Base-by-base conservation (phyloP, 768 basidiomycete species). In the Strobilomyces echinocephalus region DNA sequence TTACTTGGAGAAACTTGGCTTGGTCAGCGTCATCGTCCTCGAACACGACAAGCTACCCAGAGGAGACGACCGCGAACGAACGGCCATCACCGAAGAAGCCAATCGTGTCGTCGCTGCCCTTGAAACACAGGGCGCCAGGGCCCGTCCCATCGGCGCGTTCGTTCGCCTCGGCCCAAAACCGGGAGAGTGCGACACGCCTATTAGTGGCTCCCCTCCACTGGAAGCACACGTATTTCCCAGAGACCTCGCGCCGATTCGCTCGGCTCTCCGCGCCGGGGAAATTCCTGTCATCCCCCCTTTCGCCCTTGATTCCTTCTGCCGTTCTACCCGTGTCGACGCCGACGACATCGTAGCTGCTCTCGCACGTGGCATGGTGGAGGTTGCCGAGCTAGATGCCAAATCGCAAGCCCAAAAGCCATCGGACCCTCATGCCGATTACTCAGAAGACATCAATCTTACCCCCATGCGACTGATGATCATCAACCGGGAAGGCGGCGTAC, bases 401-500 rank as follows among this genome's bases (percentile, higher is more conserved):
- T 70, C 73, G 11, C 59, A 66, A 28, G 68, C 61, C 35, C 54
- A 68, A 48, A 63, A 60, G 11, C 64, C 63, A 26, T 55, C 53
- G 30, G 66, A 71, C n/a, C 60, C 73, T 15, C 67, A 73, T 40
- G 64, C 64, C 12, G 73, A 76, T 33, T 67, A 69, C 52, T 76
- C 77, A 0, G 75, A 77, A 30, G 81, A 85, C 31, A 70, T 85
- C 51, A 91, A 98, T 71, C 81, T 99, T 53, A 95, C 93, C 4
- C 97, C 97, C 1, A 75, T 97, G 50, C 88, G 97, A 28, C 80
- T 99, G 54, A 95, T 99, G 89, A 88, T 98, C 69, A 97, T 99
- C 71, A 95, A 94, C 69, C 82, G 88, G 18, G 91, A 95, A 71
- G 97, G 97, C 21, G 97, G 97, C 14, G 87, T 98, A 4, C 97